Evolutionary conservation across 2,329 filamentous ascomycete species (phyloP), one percentile per base, ranked within the genome.

Genomic region (Leptographium wingfieldii): DNA sequence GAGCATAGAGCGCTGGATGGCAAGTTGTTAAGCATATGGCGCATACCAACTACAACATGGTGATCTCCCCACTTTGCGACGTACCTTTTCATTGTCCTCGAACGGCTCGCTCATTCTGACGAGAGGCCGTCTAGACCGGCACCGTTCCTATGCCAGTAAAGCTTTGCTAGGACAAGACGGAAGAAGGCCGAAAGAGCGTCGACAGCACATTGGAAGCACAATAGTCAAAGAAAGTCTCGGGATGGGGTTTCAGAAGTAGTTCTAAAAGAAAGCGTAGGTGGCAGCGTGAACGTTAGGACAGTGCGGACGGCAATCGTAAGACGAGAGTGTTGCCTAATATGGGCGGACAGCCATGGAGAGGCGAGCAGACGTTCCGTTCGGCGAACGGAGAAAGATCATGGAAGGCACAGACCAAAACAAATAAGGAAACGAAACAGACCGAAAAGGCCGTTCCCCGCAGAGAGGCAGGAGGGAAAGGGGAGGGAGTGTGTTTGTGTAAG

Each of bases 1-100:
- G 60, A 83, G 74, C 62, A 83, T 71, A 67, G 81, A 81, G 63
- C 80, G 78, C 80, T 83, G 66, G n/a, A 33, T 10, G n/a, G 25
- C 48, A 19, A 38, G 35, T 29, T n/a, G 31, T 38, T 48, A 46
- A 19, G 27, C 9, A 49, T 12, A 25, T 25, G 29, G 16, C 7
- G 33, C 46, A 3, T 1, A 27, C 2, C 29, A 40, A 29, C 27
- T 31, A 27, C 19, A 31, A 58, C 7, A 58, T n/a, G 14, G 14
- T 31, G 25, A 16, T 11, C 14, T 19, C 9, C 4, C 4, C 10
- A 3, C 11, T 14, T 9, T 25, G 33, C 14, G 31, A 54, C 71
- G 60, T 73, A 81, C 79, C 77, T 80, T 80, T 69, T 81, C 79
- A 58, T 72, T 71, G 59, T 80, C 77, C 56, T 72, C 77, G 64